phyloP scores from a whole-genome alignment of 2,329 filamentous ascomycete genomes.

The Mycosphaerella arachidis region DNA sequence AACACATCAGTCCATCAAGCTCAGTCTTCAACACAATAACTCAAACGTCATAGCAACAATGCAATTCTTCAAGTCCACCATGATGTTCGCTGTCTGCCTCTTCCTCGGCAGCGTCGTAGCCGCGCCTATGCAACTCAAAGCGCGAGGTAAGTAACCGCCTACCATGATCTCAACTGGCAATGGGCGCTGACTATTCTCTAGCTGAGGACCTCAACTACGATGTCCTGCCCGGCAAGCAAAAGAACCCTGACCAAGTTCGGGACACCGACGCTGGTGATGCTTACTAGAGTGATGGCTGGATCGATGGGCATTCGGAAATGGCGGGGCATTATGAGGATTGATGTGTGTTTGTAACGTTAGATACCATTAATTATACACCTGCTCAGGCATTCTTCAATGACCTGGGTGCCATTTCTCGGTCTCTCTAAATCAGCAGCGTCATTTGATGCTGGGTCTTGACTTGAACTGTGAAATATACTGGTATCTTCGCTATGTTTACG shows the following conservation, averaged over 20 bases:
- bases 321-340: neutral
- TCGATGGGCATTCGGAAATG: neutral
- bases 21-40: too few relatives aligned
- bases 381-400: neutral
- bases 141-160: neutral
- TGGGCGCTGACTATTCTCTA: neutral
- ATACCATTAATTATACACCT: neutral
- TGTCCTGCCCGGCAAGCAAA: neutral
- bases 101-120: neutral
- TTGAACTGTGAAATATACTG: neutral
- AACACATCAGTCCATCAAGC: too few relatives aligned
- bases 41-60: neutral
- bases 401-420: too few relatives aligned
- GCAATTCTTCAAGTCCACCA: neutral
- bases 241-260: neutral
- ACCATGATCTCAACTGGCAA: neutral
- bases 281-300: neutral
- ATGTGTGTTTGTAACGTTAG: neutral
- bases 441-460: neutral
- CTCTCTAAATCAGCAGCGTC: too few relatives aligned
- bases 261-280: neutral
- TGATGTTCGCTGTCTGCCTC: neutral
- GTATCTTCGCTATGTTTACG: neutral
- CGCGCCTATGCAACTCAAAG: neutral
- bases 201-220: slow-evolving; percentile 1